Evolutionary conservation across 805 yeast genomes (phyloP), one percentile per base, ranked within the genome.

Genomic region (Debaryomyces maramus): DNA sequence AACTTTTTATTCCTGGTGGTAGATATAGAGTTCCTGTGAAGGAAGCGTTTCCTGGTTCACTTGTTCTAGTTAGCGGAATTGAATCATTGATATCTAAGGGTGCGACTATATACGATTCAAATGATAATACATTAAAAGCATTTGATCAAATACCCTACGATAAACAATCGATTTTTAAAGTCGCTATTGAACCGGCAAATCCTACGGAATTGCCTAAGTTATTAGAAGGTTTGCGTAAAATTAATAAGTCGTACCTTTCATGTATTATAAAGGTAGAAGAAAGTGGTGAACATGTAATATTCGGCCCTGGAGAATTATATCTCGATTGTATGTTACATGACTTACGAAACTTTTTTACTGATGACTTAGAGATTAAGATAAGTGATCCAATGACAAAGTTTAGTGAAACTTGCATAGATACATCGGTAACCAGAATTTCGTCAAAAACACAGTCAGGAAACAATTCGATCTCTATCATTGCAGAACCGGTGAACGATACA

Each of bases 241-340:
- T 86, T 20, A 75, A 75, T 50, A 77, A 75, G 48, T 67, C 82
- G 0, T 90, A 87, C 54, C 73, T 84, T 7, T 83, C 89, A 3
- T 70, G 81, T 26, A 73, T 73, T 15, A 67, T 86, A n/a, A 79
- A 75, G 46, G 88, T 85, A 1, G 96, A 88, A 56, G 95, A 87
- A 48, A 84, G 90, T 37, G 97, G 97, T 2, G 97, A 89, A 51
- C 88, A 85, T 56, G 80, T 81, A 1, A 58, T 93, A 0, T 53
- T 81, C 19, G 97, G 93, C 0, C 78, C 88, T 7, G 99, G 99
- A 5, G 98, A 93, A 55, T 52, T 91, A 13, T 88, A 87, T 54
- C 58, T 93, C 61, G 98, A 93, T 59, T 86, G 93, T 50, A 65
- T 85, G 17, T 61, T 93, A 28, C 85, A 83, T 57, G 97, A 88